A percentile compares a stretch with the other conserved stretches of the same genome.
phyloP scores from a whole-genome alignment of 1,284 basidiomycete genomes.

The Ceratobasidium papillatum region DNA sequence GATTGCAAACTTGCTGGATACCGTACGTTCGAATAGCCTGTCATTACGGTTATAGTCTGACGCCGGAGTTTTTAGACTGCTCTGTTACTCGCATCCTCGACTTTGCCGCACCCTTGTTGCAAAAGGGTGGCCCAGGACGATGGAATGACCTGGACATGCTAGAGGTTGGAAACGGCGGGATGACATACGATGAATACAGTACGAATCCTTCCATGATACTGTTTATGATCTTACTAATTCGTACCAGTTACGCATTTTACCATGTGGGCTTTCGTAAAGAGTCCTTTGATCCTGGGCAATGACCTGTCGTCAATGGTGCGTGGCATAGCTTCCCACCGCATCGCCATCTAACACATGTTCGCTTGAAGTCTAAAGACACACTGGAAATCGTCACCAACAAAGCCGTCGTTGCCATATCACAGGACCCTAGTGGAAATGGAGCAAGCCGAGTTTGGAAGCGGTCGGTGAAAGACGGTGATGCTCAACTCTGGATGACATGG shows the following conservation, averaged over 20 bases:
- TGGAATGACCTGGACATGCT: conserved; percentile 61
- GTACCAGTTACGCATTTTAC: conserved; percentile 54
- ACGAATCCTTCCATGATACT: background rate
- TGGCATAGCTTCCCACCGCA: too few relatives aligned
- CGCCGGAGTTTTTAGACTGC: conserved; percentile 39
- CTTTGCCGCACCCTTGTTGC: conserved; percentile 54
- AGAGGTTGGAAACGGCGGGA: conserved; percentile 57
- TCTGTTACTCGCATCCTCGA: conserved; percentile 45
- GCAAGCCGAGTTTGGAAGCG: conserved; percentile 42
- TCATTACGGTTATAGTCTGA: background rate
- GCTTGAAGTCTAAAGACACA: conserved; percentile 45
- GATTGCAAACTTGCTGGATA: conserved; percentile 58
- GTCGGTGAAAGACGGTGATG: conserved; percentile 29
- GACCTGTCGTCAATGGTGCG: conserved; percentile 54
- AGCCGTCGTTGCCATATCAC: conserved; percentile 40
- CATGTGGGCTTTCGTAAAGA: conserved; percentile 58
- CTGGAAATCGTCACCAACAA: conserved; percentile 44
- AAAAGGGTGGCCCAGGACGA: conserved; percentile 54
- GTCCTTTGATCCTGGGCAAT: conserved; percentile 57
- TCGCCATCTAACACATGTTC: conserved; percentile 18
- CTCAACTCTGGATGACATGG: conserved; percentile 39
- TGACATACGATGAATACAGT: conserved; percentile 53
- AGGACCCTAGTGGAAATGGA: conserved; percentile 38
- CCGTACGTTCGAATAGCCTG: conserved; percentile 43
- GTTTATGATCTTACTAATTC: background rate